Evolutionary conservation across 2,329 filamentous ascomycete species (phyloP), one percentile per base, ranked within the genome.

Genomic region (Chaetomium sp.): DNA sequence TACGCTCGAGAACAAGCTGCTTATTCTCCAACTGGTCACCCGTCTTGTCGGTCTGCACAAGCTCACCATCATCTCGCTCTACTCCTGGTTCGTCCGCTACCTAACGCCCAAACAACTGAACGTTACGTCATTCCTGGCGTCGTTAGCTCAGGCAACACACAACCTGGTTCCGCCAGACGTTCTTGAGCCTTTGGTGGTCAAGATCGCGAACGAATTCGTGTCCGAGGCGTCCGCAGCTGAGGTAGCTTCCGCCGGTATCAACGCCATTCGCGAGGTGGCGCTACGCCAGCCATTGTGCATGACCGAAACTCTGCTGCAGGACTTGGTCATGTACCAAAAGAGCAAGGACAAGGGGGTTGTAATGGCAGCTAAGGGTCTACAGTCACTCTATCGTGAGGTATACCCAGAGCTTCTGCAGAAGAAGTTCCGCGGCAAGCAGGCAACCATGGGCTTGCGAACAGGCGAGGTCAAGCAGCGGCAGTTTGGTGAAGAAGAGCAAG

Each of bases 311-410:
- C 74, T 99, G n/a, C 75, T 99, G 35, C 92, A 99, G 70, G 94
- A 99, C 76, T 74, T 99, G 52, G 91, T 97, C 8, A 88, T 94
- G 76, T 97, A 99, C 73, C 84, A 89, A 58, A 96, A 95, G 77
- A 95, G 89, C 68, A 99, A 99, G 69, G 94, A 99, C 68, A 99
- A 97, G 76, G 91, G 92, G 57, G 89, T 94, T n/a, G 91, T 95
- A 82, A 97, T 99, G 94, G 94, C 94, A 6, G 91, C 92, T 11
- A 92, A 94, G 70, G 92, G 94, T 61, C 76, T 99, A 6, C 77
- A 99, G 43, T 90, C 89, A 32, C 78, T 99, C 5, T 99, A 95
- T 75, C 80, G 94, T 63, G 91, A 97, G 67, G 88, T 96, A 11
- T 91, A 87, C 38, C 89, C 94, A 0, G 89, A 95, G 62, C 81